Percentiles rank a stretch among this genome's conserved stretches.
These are phyloP conservation scores for Hyphopichia burtonii DNA, from an alignment of 1,139 yeast species.

Conservation along the genomic window DNA sequence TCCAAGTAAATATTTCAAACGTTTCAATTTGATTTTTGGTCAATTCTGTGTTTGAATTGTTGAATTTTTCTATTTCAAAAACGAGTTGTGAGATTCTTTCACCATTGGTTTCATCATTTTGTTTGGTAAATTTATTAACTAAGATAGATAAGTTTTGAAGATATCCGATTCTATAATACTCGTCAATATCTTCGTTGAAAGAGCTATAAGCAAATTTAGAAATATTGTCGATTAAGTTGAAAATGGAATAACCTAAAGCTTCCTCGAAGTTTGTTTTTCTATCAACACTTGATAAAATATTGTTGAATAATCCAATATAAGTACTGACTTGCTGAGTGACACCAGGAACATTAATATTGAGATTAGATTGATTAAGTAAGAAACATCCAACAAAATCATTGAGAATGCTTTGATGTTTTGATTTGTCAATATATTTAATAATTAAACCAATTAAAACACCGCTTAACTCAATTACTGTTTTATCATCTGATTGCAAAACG, in stretches of 20 bases:
- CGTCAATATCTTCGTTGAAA: slow-evolving; percentile 9
- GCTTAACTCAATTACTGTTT: slow-evolving; percentile 25
- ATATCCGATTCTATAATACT: slow-evolving; percentile 51
- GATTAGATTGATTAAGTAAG: slow-evolving; percentile 14
- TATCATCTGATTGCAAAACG: slow-evolving; percentile 12
- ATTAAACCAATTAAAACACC: slow-evolving; percentile 39
- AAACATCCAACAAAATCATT: slow-evolving; percentile 31
- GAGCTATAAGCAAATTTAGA: slow-evolving; percentile 15
- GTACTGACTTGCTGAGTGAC: slow-evolving; percentile 34
- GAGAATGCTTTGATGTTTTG: slow-evolving; percentile 39
- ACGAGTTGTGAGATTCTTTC: slow-evolving; percentile 3
- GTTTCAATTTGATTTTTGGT: slow-evolving; percentile 12
- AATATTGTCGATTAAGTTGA: slow-evolving; percentile 16
- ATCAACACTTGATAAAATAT: slow-evolving; percentile 53
- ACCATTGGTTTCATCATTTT: slow-evolving; percentile 7
- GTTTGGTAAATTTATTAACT: slow-evolving; percentile 44
- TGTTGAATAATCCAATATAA: slow-evolving; percentile 48
- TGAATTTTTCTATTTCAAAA: slow-evolving; percentile 5
- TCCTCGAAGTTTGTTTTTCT: slow-evolving; percentile 17
- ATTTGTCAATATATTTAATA: slow-evolving; percentile 33
- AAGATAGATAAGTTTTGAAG: slow-evolving; percentile 58
- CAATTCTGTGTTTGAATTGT: slow-evolving; percentile 3
- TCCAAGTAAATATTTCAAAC: slow-evolving; percentile 66
- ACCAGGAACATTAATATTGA: slow-evolving; percentile 12
- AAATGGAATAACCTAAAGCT: slow-evolving; percentile 8